These are phyloP conservation scores for Byssoonygena ceratinophila DNA, from an alignment of 2,329 filamentous ascomycete species.

Conservation along the genomic window DNA sequence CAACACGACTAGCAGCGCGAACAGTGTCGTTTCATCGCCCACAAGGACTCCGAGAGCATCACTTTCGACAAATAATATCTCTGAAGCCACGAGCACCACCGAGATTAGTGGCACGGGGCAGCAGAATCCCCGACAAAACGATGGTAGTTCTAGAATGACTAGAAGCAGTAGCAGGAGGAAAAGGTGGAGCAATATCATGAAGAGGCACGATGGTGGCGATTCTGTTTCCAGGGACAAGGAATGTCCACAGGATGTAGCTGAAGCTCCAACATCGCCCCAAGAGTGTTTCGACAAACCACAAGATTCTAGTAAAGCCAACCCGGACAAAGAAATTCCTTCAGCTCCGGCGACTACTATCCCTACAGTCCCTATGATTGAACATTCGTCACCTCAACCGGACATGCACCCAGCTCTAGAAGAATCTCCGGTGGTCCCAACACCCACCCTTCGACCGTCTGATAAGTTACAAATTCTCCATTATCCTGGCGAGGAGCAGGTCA, in stretches of 20 bases:
- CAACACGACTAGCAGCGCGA: constrained; percentile 7
- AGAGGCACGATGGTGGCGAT: constrained; percentile 17
- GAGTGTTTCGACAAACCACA: neutral
- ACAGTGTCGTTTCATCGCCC: constrained; percentile 6
- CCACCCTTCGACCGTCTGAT: constrained; percentile 8
- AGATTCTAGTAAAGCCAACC: neutral
- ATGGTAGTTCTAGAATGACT: constrained; percentile 8
- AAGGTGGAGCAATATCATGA: constrained; percentile 31
- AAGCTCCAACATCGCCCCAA: neutral
- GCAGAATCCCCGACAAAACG: neutral
- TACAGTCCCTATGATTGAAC: neutral
- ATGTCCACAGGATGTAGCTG: neutral
- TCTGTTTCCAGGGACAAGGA: neutral
- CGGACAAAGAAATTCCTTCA: neutral
- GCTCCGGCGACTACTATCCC: neutral
- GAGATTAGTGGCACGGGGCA: constrained; percentile 21
- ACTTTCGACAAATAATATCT: neutral
- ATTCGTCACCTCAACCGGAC: neutral
- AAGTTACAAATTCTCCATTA: constrained; percentile 3
- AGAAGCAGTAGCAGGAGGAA: constrained; percentile 13
- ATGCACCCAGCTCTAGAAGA: neutral
- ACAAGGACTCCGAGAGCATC: constrained; percentile 8
- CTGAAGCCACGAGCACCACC: neutral
- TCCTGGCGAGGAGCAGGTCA: neutral
- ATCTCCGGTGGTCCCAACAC: constrained; percentile 4